Percentiles rank a stretch among this genome's conserved stretches.
phyloP scores from a whole-genome alignment of 129 eudicot genomes.

The Chrysanthemum lavandulifolium region DNA sequence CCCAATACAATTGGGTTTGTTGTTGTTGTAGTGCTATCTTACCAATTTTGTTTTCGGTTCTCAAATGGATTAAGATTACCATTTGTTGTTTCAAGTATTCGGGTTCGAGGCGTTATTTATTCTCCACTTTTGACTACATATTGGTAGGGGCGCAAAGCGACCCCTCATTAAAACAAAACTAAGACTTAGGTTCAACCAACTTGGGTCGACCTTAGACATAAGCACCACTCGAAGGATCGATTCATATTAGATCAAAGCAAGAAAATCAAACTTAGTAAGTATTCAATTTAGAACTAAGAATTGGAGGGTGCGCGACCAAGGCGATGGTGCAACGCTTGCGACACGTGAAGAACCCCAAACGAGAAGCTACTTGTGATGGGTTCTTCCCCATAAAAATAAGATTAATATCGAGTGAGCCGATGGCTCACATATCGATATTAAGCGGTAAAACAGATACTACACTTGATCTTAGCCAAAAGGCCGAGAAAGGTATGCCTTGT shows the following conservation, averaged over 20 bases:
- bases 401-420: constrained; percentile 30
- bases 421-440: constrained; percentile 33
- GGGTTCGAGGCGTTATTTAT: too few relatives aligned
- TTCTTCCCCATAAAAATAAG: constrained; percentile 24
- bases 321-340: not conserved
- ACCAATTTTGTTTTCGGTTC: too few relatives aligned
- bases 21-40: too few relatives aligned
- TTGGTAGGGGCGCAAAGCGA: not conserved
- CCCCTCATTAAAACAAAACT: not conserved
- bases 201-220: not conserved
- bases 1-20: too few relatives aligned
- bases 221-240: too few relatives aligned
- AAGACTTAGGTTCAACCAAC: not conserved
- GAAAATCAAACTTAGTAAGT: not conserved
- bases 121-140: too few relatives aligned
- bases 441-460: constrained; percentile 60
- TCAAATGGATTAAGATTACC: too few relatives aligned
- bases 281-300: not conserved
- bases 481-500: constrained; percentile 67
- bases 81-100: too few relatives aligned
- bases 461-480: constrained; percentile 88
- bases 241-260: not conserved
- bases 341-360: not conserved
- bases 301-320: not conserved
- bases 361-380: constrained; percentile 26